Conservation (phyloP, 208 protist species). For the Trichomonas tenax region DNA sequence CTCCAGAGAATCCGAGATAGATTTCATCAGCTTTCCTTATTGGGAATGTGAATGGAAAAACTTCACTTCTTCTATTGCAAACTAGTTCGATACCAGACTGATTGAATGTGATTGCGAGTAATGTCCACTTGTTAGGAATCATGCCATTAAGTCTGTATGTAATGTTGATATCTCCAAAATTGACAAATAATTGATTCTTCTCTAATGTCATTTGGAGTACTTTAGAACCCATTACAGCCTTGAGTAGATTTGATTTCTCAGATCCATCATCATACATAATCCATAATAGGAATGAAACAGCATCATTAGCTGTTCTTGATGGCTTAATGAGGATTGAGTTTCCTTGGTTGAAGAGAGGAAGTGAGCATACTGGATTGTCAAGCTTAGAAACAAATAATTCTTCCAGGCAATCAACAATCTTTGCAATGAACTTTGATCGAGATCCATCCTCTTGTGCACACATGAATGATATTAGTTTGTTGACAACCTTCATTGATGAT, state of each 20-base stretch:
- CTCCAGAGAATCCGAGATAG: background rate
- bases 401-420: background rate
- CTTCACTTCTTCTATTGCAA: background rate
- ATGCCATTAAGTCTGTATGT: background rate
- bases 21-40: background rate
- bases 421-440: background rate
- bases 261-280: background rate
- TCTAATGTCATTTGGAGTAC: background rate
- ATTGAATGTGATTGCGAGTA: background rate
- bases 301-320: background rate
- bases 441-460: background rate
- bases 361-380: background rate
- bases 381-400: background rate
- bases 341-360: background rate
- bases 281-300: background rate
- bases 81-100: background rate
- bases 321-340: background rate
- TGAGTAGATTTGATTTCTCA: background rate
- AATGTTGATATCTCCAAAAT: background rate
- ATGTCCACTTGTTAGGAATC: background rate
- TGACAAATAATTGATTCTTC: background rate
- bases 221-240: background rate
- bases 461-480: background rate
- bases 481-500: background rate
- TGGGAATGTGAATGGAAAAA: background rate